A percentile compares a stretch with the other conserved stretches of the same genome.
Evolutionary conservation across 2,329 filamentous ascomycete species (phyloP).

Genomic region (Aurifilum marmelostoma): DNA sequence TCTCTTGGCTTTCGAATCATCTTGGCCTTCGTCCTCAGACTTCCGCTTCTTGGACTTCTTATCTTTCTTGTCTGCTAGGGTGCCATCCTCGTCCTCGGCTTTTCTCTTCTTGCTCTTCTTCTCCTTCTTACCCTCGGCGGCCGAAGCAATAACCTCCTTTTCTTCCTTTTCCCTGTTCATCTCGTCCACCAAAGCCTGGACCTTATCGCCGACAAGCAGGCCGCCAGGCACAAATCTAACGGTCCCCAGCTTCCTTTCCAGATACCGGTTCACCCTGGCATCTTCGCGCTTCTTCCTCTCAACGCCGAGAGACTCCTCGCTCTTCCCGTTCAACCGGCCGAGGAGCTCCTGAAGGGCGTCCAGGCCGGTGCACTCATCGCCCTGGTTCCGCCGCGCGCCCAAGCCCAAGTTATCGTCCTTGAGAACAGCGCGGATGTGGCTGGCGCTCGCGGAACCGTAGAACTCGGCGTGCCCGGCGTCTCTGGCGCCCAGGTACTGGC

Average conservation of each 20-base stretch:
- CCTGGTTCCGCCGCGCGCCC: conserved; percentile 76
- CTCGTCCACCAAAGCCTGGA: conserved; percentile 48
- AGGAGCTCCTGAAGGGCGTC: conserved; percentile 85
- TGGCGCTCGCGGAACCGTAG: conserved; percentile 79
- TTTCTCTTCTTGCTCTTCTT: conserved; percentile 37
- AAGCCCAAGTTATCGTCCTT: conserved; percentile 93
- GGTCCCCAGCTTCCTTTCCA: conserved; percentile 74
- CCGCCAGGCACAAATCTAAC: conserved; percentile 91
- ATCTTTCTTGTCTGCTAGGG: conserved; percentile 41
- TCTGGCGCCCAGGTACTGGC: conserved; percentile 77
- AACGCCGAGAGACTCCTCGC: conserved; percentile 70
- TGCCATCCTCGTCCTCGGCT: conserved; percentile 33
- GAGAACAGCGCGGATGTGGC: conserved; percentile 80
- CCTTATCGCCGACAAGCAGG: conserved; percentile 62
- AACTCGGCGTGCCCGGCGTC: conserved; percentile 74
- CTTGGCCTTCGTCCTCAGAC: conserved; percentile 44
- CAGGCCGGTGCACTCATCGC: conserved; percentile 80
- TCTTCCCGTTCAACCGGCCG: conserved; percentile 87
- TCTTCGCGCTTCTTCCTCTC: conserved; percentile 71
- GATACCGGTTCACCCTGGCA: conserved; percentile 72
- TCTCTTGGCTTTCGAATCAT: conserved; percentile 49
- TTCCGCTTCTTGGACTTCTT: conserved; percentile 57
- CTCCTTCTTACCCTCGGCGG: conserved; percentile 23
- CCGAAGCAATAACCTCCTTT: conserved; percentile 28
- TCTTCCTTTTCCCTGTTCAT: conserved; percentile 35